Percentiles rank a stretch among this genome's conserved stretches.
phyloP scores from a whole-genome alignment of 73 alveolate genomes.

The Tetrahymena malaccensis region DNA sequence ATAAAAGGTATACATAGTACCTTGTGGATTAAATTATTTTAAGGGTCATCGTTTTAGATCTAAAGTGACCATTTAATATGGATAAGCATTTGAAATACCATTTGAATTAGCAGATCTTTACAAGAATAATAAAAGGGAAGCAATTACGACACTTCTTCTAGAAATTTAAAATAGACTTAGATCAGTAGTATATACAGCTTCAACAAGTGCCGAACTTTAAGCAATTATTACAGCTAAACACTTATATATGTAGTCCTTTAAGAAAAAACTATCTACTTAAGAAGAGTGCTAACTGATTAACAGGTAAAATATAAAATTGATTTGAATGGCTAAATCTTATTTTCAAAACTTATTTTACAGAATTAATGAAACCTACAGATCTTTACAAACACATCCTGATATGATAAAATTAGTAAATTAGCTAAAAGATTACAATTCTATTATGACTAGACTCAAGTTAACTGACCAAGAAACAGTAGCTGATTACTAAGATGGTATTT shows the following conservation, averaged over 20 bases:
- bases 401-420: constrained; percentile 39
- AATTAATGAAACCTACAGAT: constrained; percentile 63
- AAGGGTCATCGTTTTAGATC: constrained; percentile 86
- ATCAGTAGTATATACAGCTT: constrained; percentile 79
- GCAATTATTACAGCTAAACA: constrained; percentile 68
- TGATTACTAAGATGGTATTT: not conserved
- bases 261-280: constrained; percentile 47
- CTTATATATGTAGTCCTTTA: constrained; percentile 70
- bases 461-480: constrained; percentile 65
- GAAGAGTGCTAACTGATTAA: constrained; percentile 1
- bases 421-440: constrained; percentile 53
- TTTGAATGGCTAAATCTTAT: constrained; percentile 44
- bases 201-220: constrained; percentile 73
- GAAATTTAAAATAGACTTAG: constrained; percentile 54
- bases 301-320: not conserved
- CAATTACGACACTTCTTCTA: constrained; percentile 61
- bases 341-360: constrained; percentile 15
- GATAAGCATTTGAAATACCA: constrained; percentile 84
- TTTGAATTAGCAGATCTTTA: constrained; percentile 59
- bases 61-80: constrained; percentile 81
- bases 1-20: constrained; percentile 63
- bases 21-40: constrained; percentile 90
- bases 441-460: constrained; percentile 66
- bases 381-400: constrained; percentile 56
- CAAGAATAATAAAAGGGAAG: constrained; percentile 66